Base-by-base conservation (phyloP, 352 stramenopile genomes). In the Phytophthora uliginosa region DNA sequence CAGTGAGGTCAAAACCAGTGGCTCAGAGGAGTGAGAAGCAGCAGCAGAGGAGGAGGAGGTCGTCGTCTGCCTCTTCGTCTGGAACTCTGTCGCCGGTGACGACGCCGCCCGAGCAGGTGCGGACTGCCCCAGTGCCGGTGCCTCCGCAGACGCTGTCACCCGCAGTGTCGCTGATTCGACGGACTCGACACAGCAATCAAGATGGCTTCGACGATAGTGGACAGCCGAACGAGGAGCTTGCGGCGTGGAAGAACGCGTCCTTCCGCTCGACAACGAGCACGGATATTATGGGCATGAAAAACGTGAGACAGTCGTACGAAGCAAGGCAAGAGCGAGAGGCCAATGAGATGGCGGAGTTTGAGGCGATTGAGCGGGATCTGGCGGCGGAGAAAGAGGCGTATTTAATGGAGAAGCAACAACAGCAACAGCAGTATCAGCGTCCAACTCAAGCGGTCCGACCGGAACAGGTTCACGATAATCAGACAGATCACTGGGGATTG, bases 321-420 rank as follows among this genome's bases (percentile, higher is more conserved):
- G 82, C 73, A 7, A 83, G 82, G 26, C 66, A 80, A 26, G 73
- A 89, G 38, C 78, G 76, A 47, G 86, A 95, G 63, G 88, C 88
- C 1, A 75, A 92, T 42, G 88, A 93, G n/a, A 78, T 95, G 42
- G 88, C 88, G 0, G 85, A 91, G 50, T 94, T 95, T 71, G 88
- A 95, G 73, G 85, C 85, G 7, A 84, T 95, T 33, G 88, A 95
- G 59, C 74, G 76, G 17, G 81, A 92, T 63, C 59, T 95, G 34
- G 88, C 81, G 0, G 79, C 76, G 0, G 88, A 95, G 59, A 91
- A 89, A 56, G 70, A 85, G 22, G 62, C 64, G n/a, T 94, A 89
- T 71, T 54, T 85, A 9, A 74, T 63, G 45, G 88, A 95, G 34
- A 71, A 80, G 31, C 60, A 76, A 17, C 36, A 42, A 42, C 34